A percentile compares a stretch with the other conserved stretches of the same genome.
Conservation (phyloP, 768 basidiomycete genomes). For the Lactarius deliciosus region DNA sequence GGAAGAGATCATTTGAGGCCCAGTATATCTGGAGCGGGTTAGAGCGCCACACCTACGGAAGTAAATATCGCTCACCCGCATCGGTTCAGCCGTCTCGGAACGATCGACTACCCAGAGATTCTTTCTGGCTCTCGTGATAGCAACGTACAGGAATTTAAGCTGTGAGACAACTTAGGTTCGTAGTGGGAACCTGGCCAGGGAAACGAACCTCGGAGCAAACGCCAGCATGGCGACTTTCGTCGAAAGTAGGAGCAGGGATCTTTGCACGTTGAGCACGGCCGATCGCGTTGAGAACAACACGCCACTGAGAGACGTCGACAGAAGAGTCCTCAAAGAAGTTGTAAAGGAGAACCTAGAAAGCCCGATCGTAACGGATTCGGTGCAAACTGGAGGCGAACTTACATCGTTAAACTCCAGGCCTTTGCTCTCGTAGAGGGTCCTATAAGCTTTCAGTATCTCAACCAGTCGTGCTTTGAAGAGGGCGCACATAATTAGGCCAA, state of each 20-base stretch:
- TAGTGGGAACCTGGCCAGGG: neutral
- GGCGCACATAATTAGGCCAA: constrained; percentile 31
- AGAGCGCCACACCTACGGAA: neutral
- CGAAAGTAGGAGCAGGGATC: constrained; percentile 45
- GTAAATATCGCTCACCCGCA: constrained; percentile 46
- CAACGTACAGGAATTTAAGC: constrained; percentile 66
- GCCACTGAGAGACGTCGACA: constrained; percentile 52
- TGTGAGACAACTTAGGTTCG: constrained; percentile 29
- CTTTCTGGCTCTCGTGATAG: constrained; percentile 62
- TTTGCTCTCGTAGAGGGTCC: constrained; percentile 61
- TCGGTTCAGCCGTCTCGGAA: constrained; percentile 56
- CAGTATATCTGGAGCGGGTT: constrained; percentile 47
- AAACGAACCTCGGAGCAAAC: constrained; percentile 26
- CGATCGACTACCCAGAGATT: constrained; percentile 67
- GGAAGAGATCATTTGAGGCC: constrained; percentile 46
- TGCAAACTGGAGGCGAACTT: neutral
- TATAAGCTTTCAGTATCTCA: neutral
- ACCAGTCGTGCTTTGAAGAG: neutral
- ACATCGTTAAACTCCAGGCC: constrained; percentile 68
- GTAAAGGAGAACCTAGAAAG: constrained; percentile 56
- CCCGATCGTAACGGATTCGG: neutral
- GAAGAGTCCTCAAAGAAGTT: constrained; percentile 67
- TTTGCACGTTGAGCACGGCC: constrained; percentile 28
- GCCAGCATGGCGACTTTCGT: constrained; percentile 47
- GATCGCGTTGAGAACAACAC: constrained; percentile 48